A percentile compares a stretch with the other conserved stretches of the same genome.
Evolutionary conservation across 2,329 filamentous ascomycete genomes (phyloP).

Genomic region (Zymoseptoria ardabiliae): DNA sequence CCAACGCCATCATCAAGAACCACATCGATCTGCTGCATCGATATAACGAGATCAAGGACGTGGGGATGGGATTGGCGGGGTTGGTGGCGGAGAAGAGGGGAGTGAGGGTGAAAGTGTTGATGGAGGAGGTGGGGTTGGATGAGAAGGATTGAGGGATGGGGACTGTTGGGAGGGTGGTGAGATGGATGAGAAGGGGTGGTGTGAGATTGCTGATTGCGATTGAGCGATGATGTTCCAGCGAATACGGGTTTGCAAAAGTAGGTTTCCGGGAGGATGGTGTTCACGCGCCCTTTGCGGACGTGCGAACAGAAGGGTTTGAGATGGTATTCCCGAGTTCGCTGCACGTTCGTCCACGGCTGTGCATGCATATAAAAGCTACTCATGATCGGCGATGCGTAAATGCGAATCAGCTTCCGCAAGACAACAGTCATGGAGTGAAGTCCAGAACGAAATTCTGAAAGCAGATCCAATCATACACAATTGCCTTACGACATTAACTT

Average conservation of each 20-base stretch:
- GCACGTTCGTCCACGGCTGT: no score
- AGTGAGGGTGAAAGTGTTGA: constrained; percentile 44
- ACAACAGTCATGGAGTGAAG: no score
- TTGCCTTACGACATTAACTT: no score
- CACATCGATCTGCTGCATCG: constrained; percentile 60
- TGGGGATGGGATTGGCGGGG: constrained; percentile 58
- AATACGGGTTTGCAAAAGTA: not conserved
- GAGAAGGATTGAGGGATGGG: constrained; percentile 34
- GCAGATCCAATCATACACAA: no score
- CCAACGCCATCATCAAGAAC: constrained; percentile 49
- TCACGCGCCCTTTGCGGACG: not conserved
- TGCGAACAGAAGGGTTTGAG: no score
- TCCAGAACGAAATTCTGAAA: no score
- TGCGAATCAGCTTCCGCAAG: no score
- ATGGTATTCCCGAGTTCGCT: no score
- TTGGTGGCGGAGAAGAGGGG: constrained; percentile 60
- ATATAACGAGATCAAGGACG: constrained; percentile 66
- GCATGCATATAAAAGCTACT: no score
- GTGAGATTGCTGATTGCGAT: not conserved
- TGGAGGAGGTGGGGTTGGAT: constrained; percentile 42
- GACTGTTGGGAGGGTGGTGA: no score
- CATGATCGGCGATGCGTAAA: no score
- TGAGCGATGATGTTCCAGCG: not conserved
- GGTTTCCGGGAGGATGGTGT: not conserved
- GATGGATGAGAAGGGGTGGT: not conserved